Evolutionary conservation across 1,284 basidiomycete species (phyloP), one percentile per base, ranked within the genome.

Genomic region (Athelia sp.): DNA sequence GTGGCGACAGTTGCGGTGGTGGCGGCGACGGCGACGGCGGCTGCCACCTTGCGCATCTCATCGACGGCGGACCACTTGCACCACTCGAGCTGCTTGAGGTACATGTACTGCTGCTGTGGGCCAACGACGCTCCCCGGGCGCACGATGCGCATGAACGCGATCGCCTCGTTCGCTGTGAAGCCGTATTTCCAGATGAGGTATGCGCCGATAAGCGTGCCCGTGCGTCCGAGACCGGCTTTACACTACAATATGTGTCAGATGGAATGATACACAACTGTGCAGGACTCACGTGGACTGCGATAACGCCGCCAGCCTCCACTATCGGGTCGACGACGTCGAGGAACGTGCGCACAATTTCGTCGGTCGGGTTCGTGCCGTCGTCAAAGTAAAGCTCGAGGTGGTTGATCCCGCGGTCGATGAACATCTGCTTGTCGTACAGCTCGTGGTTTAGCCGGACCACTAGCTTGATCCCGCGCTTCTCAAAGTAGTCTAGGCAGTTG

Each of bases 181-280:
- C 90, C 90, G 62, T 98, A 95, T 71, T 97, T 98, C 90, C 97
- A 99, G 57, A 98, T 91, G 50, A 99, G 79, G 74, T 98, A 99
- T 2, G 97, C 97, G 45, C 94, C 94, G 54, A 99, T 96, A 53
- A 99, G 74, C 3, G 95, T 96, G 3, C 97, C 96, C 2, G 93
- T 97, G 46, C 93, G 79, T 19, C 93, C 93, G 18, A 97, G 76
- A 19, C 93, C 93, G 45, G 93, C 93, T 75, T 97, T 97, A 68
- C 93, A 97, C 84, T 97, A 58, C 17, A n/a, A n/a, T 4, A 4
- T 13, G 26, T 29, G 26, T 29, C 13, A 29, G 26, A 29, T 29
- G 26, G 6, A 55, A n/a, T n/a, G n/a, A n/a, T n/a, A n/a, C n/a
- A n/a, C n/a, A n/a, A n/a, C n/a, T 52, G 51, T 56, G 22, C 29